Percentiles rank a stretch among this genome's conserved stretches.
Conservation (phyloP, 495 filamentous ascomycete genomes). For the Penicillium flavigenum region DNA sequence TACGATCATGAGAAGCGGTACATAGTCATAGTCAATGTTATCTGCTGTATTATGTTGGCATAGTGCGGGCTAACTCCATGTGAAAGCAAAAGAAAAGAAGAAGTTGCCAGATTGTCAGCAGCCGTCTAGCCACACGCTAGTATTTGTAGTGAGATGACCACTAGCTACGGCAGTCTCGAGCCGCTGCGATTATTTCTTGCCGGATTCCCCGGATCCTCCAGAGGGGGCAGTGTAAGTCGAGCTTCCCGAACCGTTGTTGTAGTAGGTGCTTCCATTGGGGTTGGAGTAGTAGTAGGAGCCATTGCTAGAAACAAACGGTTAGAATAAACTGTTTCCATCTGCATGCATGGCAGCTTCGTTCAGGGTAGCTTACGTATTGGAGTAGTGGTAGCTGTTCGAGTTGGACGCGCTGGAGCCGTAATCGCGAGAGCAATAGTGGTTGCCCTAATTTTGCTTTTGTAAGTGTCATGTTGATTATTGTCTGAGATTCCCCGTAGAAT, state of each 20-base stretch:
- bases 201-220: constrained; percentile 11
- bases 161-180: too few relatives aligned
- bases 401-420: constrained; percentile 45
- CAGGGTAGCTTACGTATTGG: constrained; percentile 38
- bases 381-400: constrained; percentile 51
- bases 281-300: constrained; percentile 57
- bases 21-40: too few relatives aligned
- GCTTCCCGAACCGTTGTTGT: constrained; percentile 46
- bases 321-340: background rate
- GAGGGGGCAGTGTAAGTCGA: constrained; percentile 37
- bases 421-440: constrained; percentile 52
- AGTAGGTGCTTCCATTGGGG: constrained; percentile 50
- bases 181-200: constrained; percentile 17
- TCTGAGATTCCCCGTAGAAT: background rate
- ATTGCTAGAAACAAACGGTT: constrained; percentile 25
- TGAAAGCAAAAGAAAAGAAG: too few relatives aligned
- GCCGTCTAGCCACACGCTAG: too few relatives aligned
- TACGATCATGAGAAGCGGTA: too few relatives aligned
- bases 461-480: background rate
- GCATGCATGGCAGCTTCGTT: background rate
- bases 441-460: constrained; percentile 34
- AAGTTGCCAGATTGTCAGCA: too few relatives aligned
- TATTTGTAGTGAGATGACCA: too few relatives aligned
- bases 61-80: too few relatives aligned
- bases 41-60: too few relatives aligned